Percentiles rank a stretch among this genome's conserved stretches.
Evolutionary conservation across 768 basidiomycete species (phyloP).

Genomic region (Naganishia randhawae): DNA sequence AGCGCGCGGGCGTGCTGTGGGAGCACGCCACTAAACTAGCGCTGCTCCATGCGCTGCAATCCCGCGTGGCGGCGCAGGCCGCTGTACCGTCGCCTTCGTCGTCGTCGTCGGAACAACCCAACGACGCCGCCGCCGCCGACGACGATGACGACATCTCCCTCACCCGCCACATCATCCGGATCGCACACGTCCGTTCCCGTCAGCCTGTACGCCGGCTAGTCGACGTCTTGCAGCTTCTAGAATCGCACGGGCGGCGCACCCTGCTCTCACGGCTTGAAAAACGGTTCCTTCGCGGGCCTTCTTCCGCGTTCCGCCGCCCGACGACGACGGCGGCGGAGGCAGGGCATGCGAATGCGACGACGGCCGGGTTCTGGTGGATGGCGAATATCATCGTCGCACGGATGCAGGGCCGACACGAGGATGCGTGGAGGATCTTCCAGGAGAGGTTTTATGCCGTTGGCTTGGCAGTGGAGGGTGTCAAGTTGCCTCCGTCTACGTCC

Average conservation of each 20-base stretch:
- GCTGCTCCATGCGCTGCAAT: neutral
- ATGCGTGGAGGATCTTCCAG: conserved; percentile 4
- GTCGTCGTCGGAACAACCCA: too few species aligned
- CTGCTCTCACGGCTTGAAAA: conserved; percentile 9
- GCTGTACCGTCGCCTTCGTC: too few species aligned
- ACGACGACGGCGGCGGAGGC: neutral
- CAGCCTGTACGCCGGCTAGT: neutral
- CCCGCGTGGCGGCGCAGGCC: neutral
- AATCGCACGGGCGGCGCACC: neutral
- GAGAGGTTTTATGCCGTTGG: conserved; percentile 7
- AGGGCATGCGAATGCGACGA: conserved; percentile 12
- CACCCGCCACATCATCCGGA: neutral
- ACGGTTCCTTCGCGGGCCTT: conserved; percentile 1
- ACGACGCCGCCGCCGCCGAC: neutral
- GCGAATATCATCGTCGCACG: conserved; percentile 4
- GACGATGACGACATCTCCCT: neutral
- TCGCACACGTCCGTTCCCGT: conserved; percentile 9
- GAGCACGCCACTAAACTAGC: conserved; percentile 10
- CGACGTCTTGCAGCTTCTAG: neutral
- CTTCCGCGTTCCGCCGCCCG: neutral
- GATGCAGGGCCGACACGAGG: neutral
- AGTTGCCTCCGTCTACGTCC: neutral
- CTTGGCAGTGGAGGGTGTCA: neutral
- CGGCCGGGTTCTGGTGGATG: conserved; percentile 21
- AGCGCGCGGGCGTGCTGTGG: conserved; percentile 4